phyloP scores from a whole-genome alignment of 176 grass and related monocot species.

The Lolium rigidum region DNA sequence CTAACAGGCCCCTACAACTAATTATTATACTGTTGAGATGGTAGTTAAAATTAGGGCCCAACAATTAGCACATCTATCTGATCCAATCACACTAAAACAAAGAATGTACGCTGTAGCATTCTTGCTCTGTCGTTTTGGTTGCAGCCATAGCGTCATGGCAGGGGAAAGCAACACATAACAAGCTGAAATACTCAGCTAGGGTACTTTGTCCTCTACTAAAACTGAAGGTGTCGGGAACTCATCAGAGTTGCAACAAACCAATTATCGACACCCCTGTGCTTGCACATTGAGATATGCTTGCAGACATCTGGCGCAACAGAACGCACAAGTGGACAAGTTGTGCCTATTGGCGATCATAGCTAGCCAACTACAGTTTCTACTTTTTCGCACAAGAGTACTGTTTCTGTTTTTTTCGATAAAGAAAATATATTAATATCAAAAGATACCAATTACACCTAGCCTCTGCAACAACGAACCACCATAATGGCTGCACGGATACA shows the following conservation, averaged over 20 bases:
- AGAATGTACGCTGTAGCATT: neutral
- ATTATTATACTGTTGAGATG: neutral
- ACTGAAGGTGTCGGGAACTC: neutral
- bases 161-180: neutral
- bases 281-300: neutral
- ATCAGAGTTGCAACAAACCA: neutral
- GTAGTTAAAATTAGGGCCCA: neutral
- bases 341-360: neutral
- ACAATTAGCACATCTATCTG: neutral
- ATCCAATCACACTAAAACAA: neutral
- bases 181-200: neutral
- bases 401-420: too few relatives aligned
- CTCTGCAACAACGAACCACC: too few relatives aligned
- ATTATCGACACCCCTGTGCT: neutral
- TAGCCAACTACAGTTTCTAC: neutral
- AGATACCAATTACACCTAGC: too few relatives aligned
- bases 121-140: neutral
- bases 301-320: neutral
- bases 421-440: too few relatives aligned
- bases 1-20: neutral
- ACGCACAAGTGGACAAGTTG: neutral
- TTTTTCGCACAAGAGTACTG: too few relatives aligned
- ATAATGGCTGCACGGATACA: too few relatives aligned
- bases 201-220: neutral
- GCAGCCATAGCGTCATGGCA: neutral